phyloP scores from a whole-genome alignment of 305 asterid species.

The Rubia balearica region DNA sequence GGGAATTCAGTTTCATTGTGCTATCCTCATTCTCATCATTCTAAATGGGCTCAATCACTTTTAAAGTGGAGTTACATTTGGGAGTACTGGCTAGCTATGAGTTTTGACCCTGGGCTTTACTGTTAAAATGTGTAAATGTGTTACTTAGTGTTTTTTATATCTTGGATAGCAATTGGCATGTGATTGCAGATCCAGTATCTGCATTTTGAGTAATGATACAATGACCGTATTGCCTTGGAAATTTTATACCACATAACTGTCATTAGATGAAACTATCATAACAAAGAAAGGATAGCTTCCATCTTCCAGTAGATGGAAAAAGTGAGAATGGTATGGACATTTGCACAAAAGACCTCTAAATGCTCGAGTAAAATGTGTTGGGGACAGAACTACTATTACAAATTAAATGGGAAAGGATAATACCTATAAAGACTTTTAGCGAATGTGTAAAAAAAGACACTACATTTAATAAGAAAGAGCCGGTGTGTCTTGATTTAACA shows the following conservation, averaged over 20 bases:
- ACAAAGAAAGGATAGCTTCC: not conserved
- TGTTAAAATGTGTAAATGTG: not conserved
- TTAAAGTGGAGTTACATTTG: not conserved
- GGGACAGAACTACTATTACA: not conserved
- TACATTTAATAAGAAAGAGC: not conserved
- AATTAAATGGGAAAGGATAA: not conserved
- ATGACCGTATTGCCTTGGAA: not conserved
- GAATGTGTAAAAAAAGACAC: not conserved
- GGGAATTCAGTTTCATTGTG: not conserved
- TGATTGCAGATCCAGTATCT: not conserved
- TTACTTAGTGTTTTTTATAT: no score
- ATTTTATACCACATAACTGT: not conserved
- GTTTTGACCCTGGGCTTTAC: not conserved
- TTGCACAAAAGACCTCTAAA: not conserved
- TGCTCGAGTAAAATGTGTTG: not conserved
- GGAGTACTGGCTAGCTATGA: not conserved
- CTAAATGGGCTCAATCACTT: conserved; percentile 4
- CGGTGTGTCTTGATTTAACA: not conserved
- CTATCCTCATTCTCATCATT: not conserved
- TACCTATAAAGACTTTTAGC: not conserved
- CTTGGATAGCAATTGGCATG: not conserved
- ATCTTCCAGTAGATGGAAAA: not conserved
- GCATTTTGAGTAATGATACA: not conserved
- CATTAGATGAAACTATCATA: not conserved
- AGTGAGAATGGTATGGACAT: not conserved